Evolutionary conservation across 1,139 yeast species (phyloP), one percentile per base, ranked within the genome.

Genomic region (Candida tropicalis): DNA sequence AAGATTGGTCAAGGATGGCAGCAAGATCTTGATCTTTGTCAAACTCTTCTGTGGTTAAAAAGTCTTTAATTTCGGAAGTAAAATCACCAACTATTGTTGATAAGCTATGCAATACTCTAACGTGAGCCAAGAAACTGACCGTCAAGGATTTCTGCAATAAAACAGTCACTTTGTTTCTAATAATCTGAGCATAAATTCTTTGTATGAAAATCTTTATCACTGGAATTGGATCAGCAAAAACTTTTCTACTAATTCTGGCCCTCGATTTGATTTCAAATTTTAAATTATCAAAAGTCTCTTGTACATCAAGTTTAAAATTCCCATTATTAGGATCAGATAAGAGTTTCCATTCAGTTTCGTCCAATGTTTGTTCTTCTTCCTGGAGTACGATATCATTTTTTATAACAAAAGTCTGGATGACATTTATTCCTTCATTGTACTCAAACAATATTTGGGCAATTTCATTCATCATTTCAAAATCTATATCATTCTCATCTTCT

Each of bases 351-450:
- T 61, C 52, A 1, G 62, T 58, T 45, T 71, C 66, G 33, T 72
- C 77, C 15, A 70, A 57, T 10, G 68, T 58, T 23, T 47, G 45
- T 35, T 70, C 71, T 16, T 61, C 60, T 22, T 57, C 60, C 41
- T 73, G 74, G 9, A 42, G 12, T 5, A 53, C 44, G 48, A 86
- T 79, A 46, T 83, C 87, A 59, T 87, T 90, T 58, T 87, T 90
- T 57, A 82, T 84, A 35, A 90, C 89, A 65, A 88, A 91, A 41
- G 87, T 80, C 58, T 85, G 90, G 11, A 89, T 85, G 10, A 90
- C 95, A 47, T 84, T 83, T 4, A 81, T 75, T 8, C 97, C 97
- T 9, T 91, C 95, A 57, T 93, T 91, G 65, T 84, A 91, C 47
- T 83, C 88, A 42, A 83, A 77, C 42, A 91, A 69, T n/a, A 90